Conservation (phyloP, 2,329 filamentous ascomycete species). For the Colletotrichum zoysiae region DNA sequence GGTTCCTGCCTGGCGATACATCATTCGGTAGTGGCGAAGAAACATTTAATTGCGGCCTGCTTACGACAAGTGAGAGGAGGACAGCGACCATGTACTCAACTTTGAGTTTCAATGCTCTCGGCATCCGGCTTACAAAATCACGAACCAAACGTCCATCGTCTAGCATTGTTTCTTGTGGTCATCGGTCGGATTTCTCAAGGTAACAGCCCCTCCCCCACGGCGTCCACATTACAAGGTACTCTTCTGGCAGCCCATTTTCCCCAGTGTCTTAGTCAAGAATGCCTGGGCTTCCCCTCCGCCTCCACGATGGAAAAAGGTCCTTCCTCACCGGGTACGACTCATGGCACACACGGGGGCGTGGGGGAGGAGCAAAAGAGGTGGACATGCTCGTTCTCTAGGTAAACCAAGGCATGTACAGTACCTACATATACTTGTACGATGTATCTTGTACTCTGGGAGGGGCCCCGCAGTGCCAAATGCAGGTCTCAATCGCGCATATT, state of each 20-base stretch:
- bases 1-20: not conserved
- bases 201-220: not conserved
- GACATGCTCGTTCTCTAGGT: not conserved
- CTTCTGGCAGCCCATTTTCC: not conserved
- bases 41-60: not conserved
- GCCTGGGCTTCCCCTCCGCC: not conserved
- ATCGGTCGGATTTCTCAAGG: not conserved
- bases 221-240: slow-evolving; percentile 5
- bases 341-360: not conserved
- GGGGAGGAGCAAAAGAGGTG: not conserved
- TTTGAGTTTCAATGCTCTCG: not conserved
- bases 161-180: not conserved
- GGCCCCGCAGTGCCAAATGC: slow-evolving; percentile 25
- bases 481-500: slow-evolving; percentile 6
- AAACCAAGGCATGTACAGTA: no score
- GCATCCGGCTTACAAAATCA: not conserved
- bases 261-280: slow-evolving; percentile 1
- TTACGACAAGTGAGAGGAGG: no score
- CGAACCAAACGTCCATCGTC: not conserved
- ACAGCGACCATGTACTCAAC: no score
- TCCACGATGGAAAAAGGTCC: not conserved
- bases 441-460: no score
- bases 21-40: not conserved
- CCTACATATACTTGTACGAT: not conserved
- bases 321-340: slow-evolving; percentile 1